phyloP scores from a whole-genome alignment of 2,329 filamentous ascomycete species.

The Cercospora sp. region DNA sequence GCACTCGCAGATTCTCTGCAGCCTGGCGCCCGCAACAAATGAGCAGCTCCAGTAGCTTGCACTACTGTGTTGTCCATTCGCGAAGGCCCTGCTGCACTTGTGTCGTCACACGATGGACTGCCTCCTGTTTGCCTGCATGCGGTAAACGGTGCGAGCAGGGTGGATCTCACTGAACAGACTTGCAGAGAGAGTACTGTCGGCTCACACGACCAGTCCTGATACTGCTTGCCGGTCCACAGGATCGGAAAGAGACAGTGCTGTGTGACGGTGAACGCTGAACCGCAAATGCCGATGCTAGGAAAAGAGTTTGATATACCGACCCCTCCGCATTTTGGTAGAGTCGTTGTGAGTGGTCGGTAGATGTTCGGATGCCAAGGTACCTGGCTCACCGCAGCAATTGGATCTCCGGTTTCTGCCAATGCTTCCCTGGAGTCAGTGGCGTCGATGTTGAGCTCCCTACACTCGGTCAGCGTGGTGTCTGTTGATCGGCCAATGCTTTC shows the following conservation, averaged over 20 bases:
- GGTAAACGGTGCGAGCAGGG: background rate
- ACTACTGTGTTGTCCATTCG: background rate
- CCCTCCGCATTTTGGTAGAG: background rate
- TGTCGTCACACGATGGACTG: background rate
- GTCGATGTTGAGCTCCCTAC: background rate
- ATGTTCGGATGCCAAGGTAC: slow-evolving; percentile 10
- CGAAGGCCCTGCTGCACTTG: background rate
- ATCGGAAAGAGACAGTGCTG: background rate
- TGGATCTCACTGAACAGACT: background rate
- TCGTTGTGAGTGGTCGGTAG: slow-evolving; percentile 1
- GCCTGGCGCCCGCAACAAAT: background rate
- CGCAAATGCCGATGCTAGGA: background rate
- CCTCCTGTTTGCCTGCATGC: background rate
- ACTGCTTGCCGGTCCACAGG: background rate
- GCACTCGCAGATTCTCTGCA: background rate
- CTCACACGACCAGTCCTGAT: background rate
- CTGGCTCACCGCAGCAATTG: background rate
- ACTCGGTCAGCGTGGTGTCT: background rate
- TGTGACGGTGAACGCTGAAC: background rate
- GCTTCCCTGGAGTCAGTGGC: background rate
- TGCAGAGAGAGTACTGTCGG: background rate
- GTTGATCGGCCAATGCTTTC: slow-evolving; percentile 3
- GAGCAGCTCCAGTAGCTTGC: background rate
- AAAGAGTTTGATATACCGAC: slow-evolving; percentile 10
- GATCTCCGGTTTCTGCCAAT: background rate